These are phyloP conservation scores for Xylaria cubensis DNA, from an alignment of 495 filamentous ascomycete species.

Conservation along the genomic window DNA sequence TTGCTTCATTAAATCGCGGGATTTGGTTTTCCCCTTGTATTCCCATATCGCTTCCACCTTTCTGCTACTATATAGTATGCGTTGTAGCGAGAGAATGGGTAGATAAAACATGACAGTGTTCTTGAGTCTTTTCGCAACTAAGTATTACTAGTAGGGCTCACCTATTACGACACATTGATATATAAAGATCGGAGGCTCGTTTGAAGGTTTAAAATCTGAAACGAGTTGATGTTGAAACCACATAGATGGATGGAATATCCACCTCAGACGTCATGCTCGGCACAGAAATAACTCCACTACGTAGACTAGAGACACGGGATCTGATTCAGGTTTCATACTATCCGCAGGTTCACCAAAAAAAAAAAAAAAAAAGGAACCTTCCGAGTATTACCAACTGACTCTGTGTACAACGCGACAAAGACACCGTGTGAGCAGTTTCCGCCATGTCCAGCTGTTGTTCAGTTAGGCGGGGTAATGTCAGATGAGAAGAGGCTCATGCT, in stretches of 20 bases:
- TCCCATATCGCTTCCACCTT: not conserved
- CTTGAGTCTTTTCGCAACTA: not conserved
- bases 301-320: not conserved
- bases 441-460: not conserved
- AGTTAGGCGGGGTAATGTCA: not conserved
- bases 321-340: not conserved
- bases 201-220: not conserved
- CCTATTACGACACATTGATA: not conserved
- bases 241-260: not conserved
- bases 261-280: conserved; percentile 2
- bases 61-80: not conserved
- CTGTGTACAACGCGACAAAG: not conserved
- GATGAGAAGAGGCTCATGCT: conserved; percentile 5
- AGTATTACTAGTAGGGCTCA: not conserved
- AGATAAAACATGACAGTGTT: not conserved
- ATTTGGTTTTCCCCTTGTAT: not conserved
- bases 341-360: not conserved
- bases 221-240: not conserved
- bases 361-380: not conserved
- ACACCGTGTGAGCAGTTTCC: not conserved
- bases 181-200: not conserved
- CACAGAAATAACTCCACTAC: not conserved
- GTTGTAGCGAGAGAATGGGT: not conserved
- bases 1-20: not conserved
- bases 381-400: not conserved